Percentiles rank a stretch among this genome's conserved stretches.
These are phyloP conservation scores for Hemileccinum rubropunctum DNA, from an alignment of 768 basidiomycete species.

Conservation along the genomic window DNA sequence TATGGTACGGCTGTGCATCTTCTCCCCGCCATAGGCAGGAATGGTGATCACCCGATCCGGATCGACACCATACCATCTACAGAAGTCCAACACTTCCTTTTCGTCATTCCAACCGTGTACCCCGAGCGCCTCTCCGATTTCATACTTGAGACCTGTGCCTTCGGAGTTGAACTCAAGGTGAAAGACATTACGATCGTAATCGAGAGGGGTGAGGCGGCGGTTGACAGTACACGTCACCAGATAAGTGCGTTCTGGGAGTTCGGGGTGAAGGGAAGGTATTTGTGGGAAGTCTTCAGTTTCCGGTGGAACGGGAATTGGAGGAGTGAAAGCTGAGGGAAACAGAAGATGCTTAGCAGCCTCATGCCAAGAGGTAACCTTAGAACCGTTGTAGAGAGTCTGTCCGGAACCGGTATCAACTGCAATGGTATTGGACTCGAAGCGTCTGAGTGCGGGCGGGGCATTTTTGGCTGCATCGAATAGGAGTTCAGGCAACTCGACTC, in stretches of 20 bases:
- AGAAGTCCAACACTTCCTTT: conserved; percentile 84
- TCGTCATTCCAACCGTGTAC: conserved; percentile 98
- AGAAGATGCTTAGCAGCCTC: conserved; percentile 85
- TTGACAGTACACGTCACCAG: conserved; percentile 94
- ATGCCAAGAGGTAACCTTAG: conserved; percentile 71
- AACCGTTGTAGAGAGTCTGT: conserved; percentile 57
- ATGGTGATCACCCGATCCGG: conserved; percentile 78
- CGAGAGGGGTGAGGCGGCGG: conserved; percentile 87
- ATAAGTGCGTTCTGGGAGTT: conserved; percentile 85
- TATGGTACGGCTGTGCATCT: conserved; percentile 89
- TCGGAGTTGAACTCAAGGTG: conserved; percentile 94
- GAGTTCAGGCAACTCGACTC: conserved; percentile 44
- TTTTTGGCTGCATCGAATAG: conserved; percentile 20
- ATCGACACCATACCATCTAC: conserved; percentile 87
- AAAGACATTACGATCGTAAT: conserved; percentile 98
- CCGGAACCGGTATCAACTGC: conserved; percentile 59
- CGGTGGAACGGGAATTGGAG: conserved; percentile 36
- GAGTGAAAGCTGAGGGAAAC: conserved; percentile 79
- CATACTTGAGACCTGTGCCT: conserved; percentile 92
- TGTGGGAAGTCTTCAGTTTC: conserved; percentile 47
- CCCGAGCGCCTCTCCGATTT: conserved; percentile 94
- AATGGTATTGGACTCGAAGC: conserved; percentile 73
- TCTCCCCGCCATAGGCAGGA: conserved; percentile 61
- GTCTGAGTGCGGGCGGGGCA: conserved; percentile 40
- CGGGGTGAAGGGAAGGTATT: conserved; percentile 77